These are phyloP conservation scores for Amanita muscaria DNA, from an alignment of 768 basidiomycete genomes.

Conservation along the genomic window DNA sequence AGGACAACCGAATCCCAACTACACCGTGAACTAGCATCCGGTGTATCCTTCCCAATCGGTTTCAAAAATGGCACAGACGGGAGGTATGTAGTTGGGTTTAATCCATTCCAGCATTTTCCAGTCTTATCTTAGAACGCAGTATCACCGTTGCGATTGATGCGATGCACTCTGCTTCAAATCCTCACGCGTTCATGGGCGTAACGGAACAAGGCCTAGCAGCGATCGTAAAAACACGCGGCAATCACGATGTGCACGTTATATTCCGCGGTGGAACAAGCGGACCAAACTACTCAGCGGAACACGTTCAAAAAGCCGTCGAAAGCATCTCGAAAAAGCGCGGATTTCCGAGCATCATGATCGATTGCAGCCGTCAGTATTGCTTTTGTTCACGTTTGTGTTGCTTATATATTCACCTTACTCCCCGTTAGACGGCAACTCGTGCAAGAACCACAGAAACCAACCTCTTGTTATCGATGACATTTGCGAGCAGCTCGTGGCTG, in stretches of 20 bases:
- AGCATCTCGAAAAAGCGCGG: slow-evolving; percentile 56
- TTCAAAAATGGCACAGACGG: slow-evolving; percentile 99
- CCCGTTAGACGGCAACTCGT: slow-evolving; percentile 83
- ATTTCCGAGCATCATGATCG: slow-evolving; percentile 76
- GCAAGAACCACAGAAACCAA: slow-evolving; percentile 91
- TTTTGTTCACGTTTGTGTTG: slow-evolving; percentile 2
- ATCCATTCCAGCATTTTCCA: not conserved
- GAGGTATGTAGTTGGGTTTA: slow-evolving; percentile 37
- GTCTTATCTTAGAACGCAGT: slow-evolving; percentile 23
- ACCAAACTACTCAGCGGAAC: slow-evolving; percentile 76
- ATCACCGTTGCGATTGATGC: slow-evolving; percentile 93
- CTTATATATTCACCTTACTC: not conserved
- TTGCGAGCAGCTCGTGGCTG: slow-evolving; percentile 64
- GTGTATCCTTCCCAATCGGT: slow-evolving; percentile 94
- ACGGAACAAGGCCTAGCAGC: slow-evolving; percentile 85
- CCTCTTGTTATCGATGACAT: slow-evolving; percentile 68
- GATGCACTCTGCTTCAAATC: slow-evolving; percentile 85
- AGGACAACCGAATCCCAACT: slow-evolving; percentile 96
- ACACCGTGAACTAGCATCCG: slow-evolving; percentile 92
- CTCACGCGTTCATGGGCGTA: slow-evolving; percentile 95
- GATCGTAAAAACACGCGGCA: slow-evolving; percentile 86
- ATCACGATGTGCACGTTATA: slow-evolving; percentile 89
- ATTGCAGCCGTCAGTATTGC: slow-evolving; percentile 61
- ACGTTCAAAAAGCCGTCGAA: slow-evolving; percentile 55
- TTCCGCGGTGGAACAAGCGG: slow-evolving; percentile 88